Conservation (phyloP, 306 rosid genomes). For the Oxytropis ochrocephala region DNA sequence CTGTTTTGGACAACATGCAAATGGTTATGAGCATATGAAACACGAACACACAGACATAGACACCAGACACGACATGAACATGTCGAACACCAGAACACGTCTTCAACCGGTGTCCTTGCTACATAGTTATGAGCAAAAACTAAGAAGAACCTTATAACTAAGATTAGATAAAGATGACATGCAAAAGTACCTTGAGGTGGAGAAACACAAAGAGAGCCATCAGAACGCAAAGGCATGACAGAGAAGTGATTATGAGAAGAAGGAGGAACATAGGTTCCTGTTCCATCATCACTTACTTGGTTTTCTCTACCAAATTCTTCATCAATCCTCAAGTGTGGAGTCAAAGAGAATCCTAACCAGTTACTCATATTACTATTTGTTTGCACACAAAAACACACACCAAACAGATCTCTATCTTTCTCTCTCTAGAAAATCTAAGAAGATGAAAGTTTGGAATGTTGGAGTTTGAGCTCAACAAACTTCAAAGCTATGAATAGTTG, state of each 20-base stretch:
- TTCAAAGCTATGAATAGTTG: constrained; percentile 40
- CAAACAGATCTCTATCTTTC: constrained; percentile 24
- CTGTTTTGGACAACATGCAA: constrained; percentile 30
- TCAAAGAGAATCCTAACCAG: constrained; percentile 91
- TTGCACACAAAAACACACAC: neutral
- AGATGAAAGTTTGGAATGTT: constrained; percentile 36
- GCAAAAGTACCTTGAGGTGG: constrained; percentile 54
- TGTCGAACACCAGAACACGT: too few species aligned
- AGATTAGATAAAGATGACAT: too few species aligned
- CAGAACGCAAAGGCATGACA: constrained; percentile 83
- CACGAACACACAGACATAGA: too few species aligned
- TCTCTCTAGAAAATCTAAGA: constrained; percentile 10
- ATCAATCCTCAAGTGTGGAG: constrained; percentile 86
- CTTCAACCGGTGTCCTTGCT: too few species aligned
- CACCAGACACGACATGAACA: too few species aligned
- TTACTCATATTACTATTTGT: constrained; percentile 56
- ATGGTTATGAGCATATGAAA: neutral
- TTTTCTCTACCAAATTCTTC: constrained; percentile 55
- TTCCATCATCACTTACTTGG: constrained; percentile 31
- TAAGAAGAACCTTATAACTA: too few species aligned
- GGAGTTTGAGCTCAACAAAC: constrained; percentile 59
- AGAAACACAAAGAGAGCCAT: constrained; percentile 77
- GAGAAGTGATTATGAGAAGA: constrained; percentile 34
- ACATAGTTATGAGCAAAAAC: too few species aligned
- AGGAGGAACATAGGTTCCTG: neutral